Evolutionary conservation across 163 green algal genomes (phyloP), one percentile per base, ranked within the genome.

Genomic region (Scenedesmus sp.): DNA sequence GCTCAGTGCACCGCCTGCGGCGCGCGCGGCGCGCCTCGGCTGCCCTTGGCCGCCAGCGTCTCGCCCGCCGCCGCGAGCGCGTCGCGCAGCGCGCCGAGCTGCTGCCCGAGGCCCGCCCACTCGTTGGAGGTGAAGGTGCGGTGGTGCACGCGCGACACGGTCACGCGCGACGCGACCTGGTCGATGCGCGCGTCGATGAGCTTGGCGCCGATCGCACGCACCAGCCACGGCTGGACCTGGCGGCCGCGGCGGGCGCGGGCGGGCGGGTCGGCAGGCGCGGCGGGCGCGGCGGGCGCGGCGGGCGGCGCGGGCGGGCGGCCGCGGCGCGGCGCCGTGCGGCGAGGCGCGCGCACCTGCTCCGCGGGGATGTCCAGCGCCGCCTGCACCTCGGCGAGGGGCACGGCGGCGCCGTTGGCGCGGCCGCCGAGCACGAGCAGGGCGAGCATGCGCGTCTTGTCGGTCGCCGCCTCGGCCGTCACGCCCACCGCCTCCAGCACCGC

Each of bases 121-220:
- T 89, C 83, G 22, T 24, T 53, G 17, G n/a, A 36, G 2, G 80
- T 82, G 42, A 91, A 91, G 0, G 74, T 78, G 33, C 81, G 81
- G 70, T 87, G 80, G 22, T 84, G 86, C 78, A 74, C 86, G 48
- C 84, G 81, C 2, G 74, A 80, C 33, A 89, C 77, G 1, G 56
- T 50, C 4, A 91, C 65, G 0, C 53, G 60, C 2, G 53, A 62
- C 17, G 47, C 58, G 48, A 87, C 83, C 57, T 81, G 75, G 77
- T 91, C 86, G 45, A 91, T 83, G 39, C 84, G 83, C 18, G 75
- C 86, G 36, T 91, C 86, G 17, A 91, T 33, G 26, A 91, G 76
- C 84, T 89, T 89, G 48, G 70, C 71, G 20, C 86, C 86, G n/a
- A 91, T 91, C 22, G 86, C 86, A 0, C 72, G 62, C 6, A 91